Evolutionary conservation across 345 rosid genomes (phyloP), one percentile per base, ranked within the genome.

Genomic region (Populus tremula): DNA sequence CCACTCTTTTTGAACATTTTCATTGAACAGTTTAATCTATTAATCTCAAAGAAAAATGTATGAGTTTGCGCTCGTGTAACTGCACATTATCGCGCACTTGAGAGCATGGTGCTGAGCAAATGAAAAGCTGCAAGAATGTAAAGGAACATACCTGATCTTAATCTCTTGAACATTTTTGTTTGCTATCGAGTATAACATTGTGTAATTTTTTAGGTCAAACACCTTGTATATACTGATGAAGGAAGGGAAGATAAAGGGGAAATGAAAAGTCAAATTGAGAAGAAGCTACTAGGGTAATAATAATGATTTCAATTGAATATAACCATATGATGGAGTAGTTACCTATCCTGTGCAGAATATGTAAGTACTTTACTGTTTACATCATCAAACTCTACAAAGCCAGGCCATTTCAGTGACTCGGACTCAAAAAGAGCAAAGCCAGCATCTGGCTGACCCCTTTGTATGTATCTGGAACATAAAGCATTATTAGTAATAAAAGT

Each of bases 301-400:
- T 20, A 8, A 21, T 38, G 3, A 68, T 68, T 41, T 18, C 23
- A 39, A 31, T 31, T 27, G 67, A 63, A 27, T 63, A 31, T 23
- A 63, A 33, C 9, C n/a, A 6, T 31, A 38, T 36, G 39, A 43
- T 10, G n/a, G 23, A 69, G 20, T 31, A 70, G 33, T 82, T 77
- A 90, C 97, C 91, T 89, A 82, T 93, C 92, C 66, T 90, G 93
- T 70, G 97, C 94, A 77, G 97, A 93, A 82, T 90, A 89, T 1
- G 96, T 91, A 66, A 93, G 88, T 33, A 93, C 97, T 77, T 93
- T 91, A 67, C 93, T 96, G 82, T 91, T 93, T 61, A 91, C 97
- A 87, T 93, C 96, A 85, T 91, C 96, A 82, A 93, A 93, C 88
- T 91, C 97, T 33, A 91, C 96, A 82, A 91, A 93, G 72, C 97